phyloP scores from a whole-genome alignment of 176 grass and related monocot species.

The Carex myosuroides region DNA sequence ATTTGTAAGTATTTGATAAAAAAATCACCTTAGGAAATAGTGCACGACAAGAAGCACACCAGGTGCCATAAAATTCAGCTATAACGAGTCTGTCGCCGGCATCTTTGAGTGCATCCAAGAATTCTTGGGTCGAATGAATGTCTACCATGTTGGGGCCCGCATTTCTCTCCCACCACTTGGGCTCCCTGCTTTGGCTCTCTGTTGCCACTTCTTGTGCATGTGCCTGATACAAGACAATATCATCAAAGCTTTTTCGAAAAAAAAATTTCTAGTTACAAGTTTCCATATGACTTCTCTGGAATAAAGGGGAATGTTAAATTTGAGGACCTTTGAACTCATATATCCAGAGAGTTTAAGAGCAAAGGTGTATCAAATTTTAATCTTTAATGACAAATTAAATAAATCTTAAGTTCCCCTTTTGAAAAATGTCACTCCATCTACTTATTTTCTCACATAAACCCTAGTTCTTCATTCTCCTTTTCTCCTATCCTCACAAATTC shows the following conservation, averaged over 20 bases:
- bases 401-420: neutral
- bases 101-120: slow-evolving; percentile 73
- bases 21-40: slow-evolving; percentile 78
- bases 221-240: slow-evolving; percentile 40
- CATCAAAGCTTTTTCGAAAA: slow-evolving; percentile 10
- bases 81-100: slow-evolving; percentile 70
- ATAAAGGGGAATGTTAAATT: neutral
- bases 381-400: neutral
- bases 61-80: slow-evolving; percentile 92
- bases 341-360: neutral
- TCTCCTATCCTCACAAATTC: neutral
- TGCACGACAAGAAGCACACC: slow-evolving; percentile 91
- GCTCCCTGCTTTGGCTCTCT: slow-evolving; percentile 30
- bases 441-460: neutral
- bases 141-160: slow-evolving; percentile 84
- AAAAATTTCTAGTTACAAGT: neutral
- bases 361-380: neutral
- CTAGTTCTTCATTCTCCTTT: neutral
- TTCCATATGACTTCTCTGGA: neutral
- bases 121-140: slow-evolving; percentile 88
- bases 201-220: slow-evolving; percentile 26
- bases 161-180: slow-evolving; percentile 95
- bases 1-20: slow-evolving; percentile 1
- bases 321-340: neutral
- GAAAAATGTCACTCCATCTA: neutral